Conservation (phyloP, 306 rosid genomes). For the Citrullus colocynthis region DNA sequence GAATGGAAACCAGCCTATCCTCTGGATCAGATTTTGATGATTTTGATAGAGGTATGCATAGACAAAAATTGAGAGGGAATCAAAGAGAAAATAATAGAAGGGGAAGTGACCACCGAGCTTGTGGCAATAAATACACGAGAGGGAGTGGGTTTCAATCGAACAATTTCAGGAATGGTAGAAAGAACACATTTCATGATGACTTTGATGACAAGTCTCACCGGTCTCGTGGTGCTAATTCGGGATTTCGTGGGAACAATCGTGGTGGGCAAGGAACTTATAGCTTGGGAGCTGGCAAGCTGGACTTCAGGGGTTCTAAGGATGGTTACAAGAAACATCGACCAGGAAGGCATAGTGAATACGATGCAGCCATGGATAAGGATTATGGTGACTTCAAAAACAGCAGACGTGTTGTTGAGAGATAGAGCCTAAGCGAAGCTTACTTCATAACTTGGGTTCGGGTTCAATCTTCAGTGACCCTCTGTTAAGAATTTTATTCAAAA, state of each 20-base stretch:
- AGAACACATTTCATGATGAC: conserved; percentile 20
- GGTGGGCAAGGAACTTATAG: conserved; percentile 24
- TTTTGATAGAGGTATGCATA: conserved; percentile 7
- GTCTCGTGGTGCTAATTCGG: conserved; percentile 20
- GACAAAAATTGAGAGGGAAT: conserved; percentile 11
- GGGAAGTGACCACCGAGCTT: conserved; percentile 7
- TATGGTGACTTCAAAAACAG: conserved; percentile 49
- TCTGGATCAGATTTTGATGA: conserved; percentile 27
- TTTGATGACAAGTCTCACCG: conserved; percentile 18
- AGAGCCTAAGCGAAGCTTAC: conserved; percentile 1
- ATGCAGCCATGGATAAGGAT: conserved; percentile 24
- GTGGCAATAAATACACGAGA: conserved; percentile 14
- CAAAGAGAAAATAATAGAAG: conserved; percentile 5
- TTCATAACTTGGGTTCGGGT: background rate
- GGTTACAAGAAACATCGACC: conserved; percentile 23
- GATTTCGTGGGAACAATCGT: conserved; percentile 24
- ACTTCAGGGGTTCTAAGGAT: conserved; percentile 14
- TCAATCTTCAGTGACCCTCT: background rate
- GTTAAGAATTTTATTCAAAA: background rate
- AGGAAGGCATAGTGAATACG: conserved; percentile 18
- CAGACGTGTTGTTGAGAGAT: conserved; percentile 72
- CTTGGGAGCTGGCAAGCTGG: conserved; percentile 14
- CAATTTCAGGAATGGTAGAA: conserved; percentile 26
- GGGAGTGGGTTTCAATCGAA: conserved; percentile 23
- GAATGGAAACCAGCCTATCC: conserved; percentile 9